A percentile compares a stretch with the other conserved stretches of the same genome.
phyloP scores from a whole-genome alignment of 2,329 filamentous ascomycete genomes.

The Aspergillus latus region DNA sequence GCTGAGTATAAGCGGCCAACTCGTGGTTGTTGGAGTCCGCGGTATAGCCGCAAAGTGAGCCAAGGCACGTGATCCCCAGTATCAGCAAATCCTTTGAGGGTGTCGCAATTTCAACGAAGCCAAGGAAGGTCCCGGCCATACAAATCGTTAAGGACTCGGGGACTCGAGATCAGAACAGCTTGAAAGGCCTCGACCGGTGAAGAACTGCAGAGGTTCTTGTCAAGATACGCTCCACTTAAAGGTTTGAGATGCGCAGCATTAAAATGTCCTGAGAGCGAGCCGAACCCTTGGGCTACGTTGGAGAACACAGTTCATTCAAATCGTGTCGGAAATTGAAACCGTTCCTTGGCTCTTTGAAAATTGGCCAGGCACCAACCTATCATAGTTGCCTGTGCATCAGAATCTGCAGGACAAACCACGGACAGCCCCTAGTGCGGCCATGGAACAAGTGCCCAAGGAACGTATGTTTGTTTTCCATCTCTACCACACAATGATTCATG shows the following conservation, averaged over 20 bases:
- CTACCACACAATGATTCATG: not conserved
- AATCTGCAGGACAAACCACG: not conserved
- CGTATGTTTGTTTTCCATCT: conserved; percentile 19
- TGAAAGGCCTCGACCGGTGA: no score
- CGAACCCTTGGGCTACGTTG: not conserved
- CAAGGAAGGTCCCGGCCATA: no score
- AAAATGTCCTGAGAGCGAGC: not conserved
- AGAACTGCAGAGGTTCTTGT: no score
- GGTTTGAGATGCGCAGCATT: not conserved
- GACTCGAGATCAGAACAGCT: not conserved
- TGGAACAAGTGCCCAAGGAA: conserved; percentile 19
- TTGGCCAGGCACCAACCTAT: not conserved
- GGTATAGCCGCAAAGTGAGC: no score
- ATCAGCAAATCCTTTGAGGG: no score
- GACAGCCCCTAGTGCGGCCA: conserved; percentile 16
- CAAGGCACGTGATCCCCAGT: no score
- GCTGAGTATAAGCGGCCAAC: no score
- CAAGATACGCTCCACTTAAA: not conserved
- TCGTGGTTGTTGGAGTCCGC: no score
- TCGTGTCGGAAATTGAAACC: not conserved
- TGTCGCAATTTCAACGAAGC: no score
- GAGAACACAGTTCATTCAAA: not conserved
- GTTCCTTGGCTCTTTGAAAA: not conserved
- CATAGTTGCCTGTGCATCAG: not conserved
- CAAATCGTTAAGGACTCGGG: not conserved